Percentiles rank a stretch among this genome's conserved stretches.
These are phyloP conservation scores for Candida ovalis DNA, from an alignment of 805 yeast genomes.

Conservation along the genomic window DNA sequence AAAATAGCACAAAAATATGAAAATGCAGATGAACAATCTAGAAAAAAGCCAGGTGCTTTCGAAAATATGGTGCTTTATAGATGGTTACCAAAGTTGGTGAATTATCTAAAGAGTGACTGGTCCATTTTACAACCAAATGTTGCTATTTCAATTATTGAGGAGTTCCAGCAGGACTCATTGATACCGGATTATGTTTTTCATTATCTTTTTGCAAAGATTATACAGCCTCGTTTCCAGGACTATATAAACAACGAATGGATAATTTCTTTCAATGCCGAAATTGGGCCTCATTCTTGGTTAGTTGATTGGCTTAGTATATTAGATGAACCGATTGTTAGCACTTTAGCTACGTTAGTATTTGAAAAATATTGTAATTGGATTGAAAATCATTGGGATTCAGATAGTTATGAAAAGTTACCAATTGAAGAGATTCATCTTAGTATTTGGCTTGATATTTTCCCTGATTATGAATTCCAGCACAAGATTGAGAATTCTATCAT, in stretches of 20 bases:
- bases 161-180: conserved; percentile 23
- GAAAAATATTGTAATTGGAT: conserved; percentile 22
- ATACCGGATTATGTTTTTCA: conserved; percentile 29
- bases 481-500: conserved; percentile 38
- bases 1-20: neutral
- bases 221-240: conserved; percentile 36
- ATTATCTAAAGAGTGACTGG: conserved; percentile 34
- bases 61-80: conserved; percentile 33
- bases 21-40: conserved; percentile 2
- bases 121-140: conserved; percentile 35
- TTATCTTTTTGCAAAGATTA: conserved; percentile 26
- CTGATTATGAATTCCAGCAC: conserved; percentile 18
- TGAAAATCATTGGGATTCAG: conserved; percentile 16
- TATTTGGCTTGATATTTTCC: conserved; percentile 33
- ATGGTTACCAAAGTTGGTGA: conserved; percentile 34
- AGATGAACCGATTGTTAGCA: conserved; percentile 13
- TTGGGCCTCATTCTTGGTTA: conserved; percentile 23
- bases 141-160: conserved; percentile 37
- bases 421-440: conserved; percentile 17
- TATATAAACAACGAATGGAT: conserved; percentile 36
- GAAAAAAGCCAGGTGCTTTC: conserved; percentile 19
- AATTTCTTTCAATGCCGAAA: conserved; percentile 5
- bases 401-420: conserved; percentile 3
- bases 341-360: conserved; percentile 11
- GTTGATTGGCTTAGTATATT: conserved; percentile 25